These are phyloP conservation scores for Tuber indicum DNA, from an alignment of 495 filamentous ascomycete species.

Conservation along the genomic window DNA sequence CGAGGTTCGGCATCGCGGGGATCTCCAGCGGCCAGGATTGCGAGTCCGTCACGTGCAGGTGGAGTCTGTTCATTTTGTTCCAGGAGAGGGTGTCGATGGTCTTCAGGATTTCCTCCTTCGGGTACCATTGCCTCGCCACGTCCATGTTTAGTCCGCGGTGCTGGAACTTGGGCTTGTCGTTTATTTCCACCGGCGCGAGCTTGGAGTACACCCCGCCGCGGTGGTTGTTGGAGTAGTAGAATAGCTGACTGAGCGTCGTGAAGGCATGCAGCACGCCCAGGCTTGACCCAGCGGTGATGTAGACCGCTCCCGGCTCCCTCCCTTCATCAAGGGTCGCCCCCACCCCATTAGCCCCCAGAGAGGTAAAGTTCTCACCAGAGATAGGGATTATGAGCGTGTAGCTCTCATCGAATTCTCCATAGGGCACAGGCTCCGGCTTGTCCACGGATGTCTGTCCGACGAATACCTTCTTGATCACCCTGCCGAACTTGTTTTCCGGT, in stretches of 20 bases:
- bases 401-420: constrained; percentile 62
- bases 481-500: constrained; percentile 47
- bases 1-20: constrained; percentile 61
- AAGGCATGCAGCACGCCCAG: constrained; percentile 62
- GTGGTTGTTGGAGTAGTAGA: constrained; percentile 55
- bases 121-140: constrained; percentile 59
- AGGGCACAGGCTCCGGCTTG: constrained; percentile 51
- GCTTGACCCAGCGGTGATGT: constrained; percentile 56
- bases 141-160: constrained; percentile 74
- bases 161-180: constrained; percentile 58
- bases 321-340: constrained; percentile 37
- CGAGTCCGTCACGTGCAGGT: constrained; percentile 72
- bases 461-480: constrained; percentile 51
- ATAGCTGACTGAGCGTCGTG: constrained; percentile 67
- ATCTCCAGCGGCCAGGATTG: constrained; percentile 81
- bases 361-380: constrained; percentile 16
- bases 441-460: constrained; percentile 56
- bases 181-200: constrained; percentile 59
- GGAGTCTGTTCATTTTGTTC: constrained; percentile 74
- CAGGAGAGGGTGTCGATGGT: constrained; percentile 65
- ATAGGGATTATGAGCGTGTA: constrained; percentile 57
- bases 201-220: constrained; percentile 56
- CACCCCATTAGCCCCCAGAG: neutral
- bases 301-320: constrained; percentile 45
- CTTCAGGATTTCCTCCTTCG: constrained; percentile 56